Evolutionary conservation across 805 yeast genomes (phyloP), one percentile per base, ranked within the genome.

Genomic region (Saturnispora kantuleensis): DNA sequence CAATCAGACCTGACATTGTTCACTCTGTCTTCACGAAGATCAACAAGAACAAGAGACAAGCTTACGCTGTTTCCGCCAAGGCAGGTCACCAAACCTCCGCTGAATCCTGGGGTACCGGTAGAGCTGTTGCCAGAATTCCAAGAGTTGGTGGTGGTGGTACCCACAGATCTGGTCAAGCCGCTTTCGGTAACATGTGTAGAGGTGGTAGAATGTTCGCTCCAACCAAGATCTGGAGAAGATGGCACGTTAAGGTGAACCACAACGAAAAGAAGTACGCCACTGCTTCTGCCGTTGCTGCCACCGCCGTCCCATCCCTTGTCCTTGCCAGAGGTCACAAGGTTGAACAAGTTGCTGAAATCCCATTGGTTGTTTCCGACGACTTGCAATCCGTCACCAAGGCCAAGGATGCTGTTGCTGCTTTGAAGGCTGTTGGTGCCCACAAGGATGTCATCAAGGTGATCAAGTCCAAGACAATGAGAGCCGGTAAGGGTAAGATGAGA

Each of bases 141-240:
- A 89, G 98, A 83, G 97, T 93, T 70, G 96, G 96, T 77, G 98
- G 98, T 79, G 89, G 95, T 71, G 98, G 98, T 85, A 93, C 98
- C 72, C 96, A 88, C 94, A 89, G 98, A 78, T 79, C 97, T 58
- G 98, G 98, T 74, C 98, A 93, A 77, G 98, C 88, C 74, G 98
- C 98, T 71, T 93, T 93, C 82, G 98, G 98, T 84, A 93, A 93
- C 93, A 93, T 93, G 98, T 93, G 98, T 82, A 90, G 98, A 77
- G 97, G 97, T 74, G 98, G 98, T 80, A 95, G 98, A 77, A 93
- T 93, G 97, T 93, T 93, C 69, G 97, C 98, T 74, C 98, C 98
- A 73, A 93, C 98, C 75, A 93, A 93, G 83, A 89, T 95, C 75
- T 93, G 98, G 98, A 88, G 98, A 85, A 90, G 82, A 79, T 93